phyloP scores from a whole-genome alignment of 2,329 filamentous ascomycete species.

The Epicoccum sorghinum region DNA sequence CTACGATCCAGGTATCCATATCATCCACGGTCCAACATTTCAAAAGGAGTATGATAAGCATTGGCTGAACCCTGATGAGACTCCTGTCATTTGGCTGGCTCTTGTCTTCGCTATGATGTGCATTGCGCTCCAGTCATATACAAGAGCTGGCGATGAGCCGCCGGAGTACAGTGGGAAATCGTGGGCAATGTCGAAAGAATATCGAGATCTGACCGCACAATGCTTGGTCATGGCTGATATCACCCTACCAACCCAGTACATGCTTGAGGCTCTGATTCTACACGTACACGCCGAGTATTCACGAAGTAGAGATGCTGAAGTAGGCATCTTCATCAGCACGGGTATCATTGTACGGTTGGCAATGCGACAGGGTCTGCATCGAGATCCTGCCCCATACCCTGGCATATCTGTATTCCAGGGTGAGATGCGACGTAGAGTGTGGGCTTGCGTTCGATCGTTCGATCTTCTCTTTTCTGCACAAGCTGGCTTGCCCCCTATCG shows the following conservation, averaged over 20 bases:
- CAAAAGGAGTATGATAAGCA: constrained; percentile 69
- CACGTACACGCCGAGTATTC: constrained; percentile 79
- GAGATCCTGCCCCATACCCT: constrained; percentile 76
- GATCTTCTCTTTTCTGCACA: constrained; percentile 82
- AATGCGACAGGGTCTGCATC: constrained; percentile 78
- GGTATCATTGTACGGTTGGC: constrained; percentile 66
- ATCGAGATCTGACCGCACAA: constrained; percentile 75
- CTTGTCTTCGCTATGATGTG: constrained; percentile 78
- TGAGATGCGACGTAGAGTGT: constrained; percentile 70
- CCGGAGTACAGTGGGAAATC: constrained; percentile 75
- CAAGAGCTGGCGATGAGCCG: constrained; percentile 80
- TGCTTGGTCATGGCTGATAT: constrained; percentile 79
- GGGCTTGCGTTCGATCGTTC: constrained; percentile 72
- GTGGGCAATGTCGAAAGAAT: constrained; percentile 58
- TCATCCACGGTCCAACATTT: constrained; percentile 75
- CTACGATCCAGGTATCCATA: constrained; percentile 66
- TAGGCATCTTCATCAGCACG: constrained; percentile 66
- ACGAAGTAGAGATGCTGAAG: constrained; percentile 74
- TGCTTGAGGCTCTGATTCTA: constrained; percentile 77
- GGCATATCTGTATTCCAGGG: constrained; percentile 75
- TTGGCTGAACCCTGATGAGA: constrained; percentile 75
- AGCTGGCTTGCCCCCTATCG: constrained; percentile 66
- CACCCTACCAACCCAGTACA: constrained; percentile 74
- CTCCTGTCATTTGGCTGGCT: constrained; percentile 78
- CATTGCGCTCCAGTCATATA: constrained; percentile 78